Conservation (phyloP, 2,329 filamentous ascomycete species). For the Epichloe hybrida region DNA sequence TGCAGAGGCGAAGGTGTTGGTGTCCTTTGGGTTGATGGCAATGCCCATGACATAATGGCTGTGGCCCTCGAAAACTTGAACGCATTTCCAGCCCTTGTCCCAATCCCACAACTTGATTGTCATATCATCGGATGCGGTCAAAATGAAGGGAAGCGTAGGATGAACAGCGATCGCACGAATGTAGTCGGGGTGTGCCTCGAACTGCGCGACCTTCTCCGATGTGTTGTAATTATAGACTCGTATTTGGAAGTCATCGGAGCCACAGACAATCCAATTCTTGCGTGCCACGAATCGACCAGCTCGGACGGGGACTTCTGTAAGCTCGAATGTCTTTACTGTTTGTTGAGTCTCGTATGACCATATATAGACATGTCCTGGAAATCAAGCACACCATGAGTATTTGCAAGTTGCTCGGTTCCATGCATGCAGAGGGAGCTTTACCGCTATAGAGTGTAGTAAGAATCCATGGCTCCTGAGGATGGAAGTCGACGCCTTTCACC, state of each 20-base stretch:
- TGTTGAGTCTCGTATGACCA: slow-evolving; percentile 97
- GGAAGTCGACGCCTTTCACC: slow-evolving; percentile 95
- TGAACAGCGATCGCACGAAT: slow-evolving; percentile 95
- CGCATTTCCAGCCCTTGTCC: slow-evolving; percentile 97
- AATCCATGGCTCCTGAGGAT: slow-evolving; percentile 92
- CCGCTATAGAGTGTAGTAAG: slow-evolving; percentile 93
- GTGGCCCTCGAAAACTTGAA: slow-evolving; percentile 93
- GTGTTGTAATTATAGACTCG: slow-evolving; percentile 99
- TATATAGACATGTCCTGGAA: slow-evolving; percentile 85
- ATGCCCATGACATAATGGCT: slow-evolving; percentile 94
- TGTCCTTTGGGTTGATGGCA: slow-evolving; percentile 95
- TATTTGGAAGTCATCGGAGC: slow-evolving; percentile 78
- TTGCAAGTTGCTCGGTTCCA: background rate
- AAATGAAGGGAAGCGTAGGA: slow-evolving; percentile 85
- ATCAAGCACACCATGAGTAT: background rate
- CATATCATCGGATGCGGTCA: slow-evolving; percentile 97
- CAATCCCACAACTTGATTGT: slow-evolving; percentile 98
- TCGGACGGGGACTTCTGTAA: slow-evolving; percentile 94
- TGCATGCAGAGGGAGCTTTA: slow-evolving; percentile 22
- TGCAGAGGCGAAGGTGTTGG: slow-evolving; percentile 80
- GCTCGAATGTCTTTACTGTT: slow-evolving; percentile 96
- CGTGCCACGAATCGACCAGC: slow-evolving; percentile 91
- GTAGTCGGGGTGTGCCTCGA: slow-evolving; percentile 96
- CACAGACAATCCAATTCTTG: slow-evolving; percentile 98
- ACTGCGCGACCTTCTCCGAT: slow-evolving; percentile 92